A percentile compares a stretch with the other conserved stretches of the same genome.
Evolutionary conservation across 805 yeast genomes (phyloP).

Genomic region (Myxozyma sirexii): DNA sequence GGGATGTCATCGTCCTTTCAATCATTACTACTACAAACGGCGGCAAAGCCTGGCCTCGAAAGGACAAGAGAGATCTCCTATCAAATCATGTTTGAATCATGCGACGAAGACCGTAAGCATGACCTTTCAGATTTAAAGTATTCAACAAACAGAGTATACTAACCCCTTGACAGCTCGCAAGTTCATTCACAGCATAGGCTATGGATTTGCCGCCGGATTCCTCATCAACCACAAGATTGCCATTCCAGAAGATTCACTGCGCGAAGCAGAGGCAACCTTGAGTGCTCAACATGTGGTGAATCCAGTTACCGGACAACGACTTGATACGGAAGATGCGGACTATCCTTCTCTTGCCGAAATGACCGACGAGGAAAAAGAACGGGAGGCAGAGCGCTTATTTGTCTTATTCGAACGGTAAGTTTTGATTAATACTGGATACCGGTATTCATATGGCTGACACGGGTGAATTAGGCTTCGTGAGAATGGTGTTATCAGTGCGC

Average conservation of each 20-base stretch:
- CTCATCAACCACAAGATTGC: constrained; percentile 32
- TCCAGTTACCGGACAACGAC: constrained; percentile 40
- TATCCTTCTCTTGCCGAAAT: constrained; percentile 36
- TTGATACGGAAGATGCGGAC: constrained; percentile 11
- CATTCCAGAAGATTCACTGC: constrained; percentile 27
- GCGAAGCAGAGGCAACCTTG: not conserved
- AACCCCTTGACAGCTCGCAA: constrained; percentile 17
- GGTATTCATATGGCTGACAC: not conserved
- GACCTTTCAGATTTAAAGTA: not conserved
- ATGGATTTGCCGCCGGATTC: constrained; percentile 40
- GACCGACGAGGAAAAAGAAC: constrained; percentile 50
- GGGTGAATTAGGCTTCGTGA: constrained; percentile 29
- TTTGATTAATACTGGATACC: not conserved
- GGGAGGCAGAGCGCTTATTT: constrained; percentile 51
- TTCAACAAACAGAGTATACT: not conserved
- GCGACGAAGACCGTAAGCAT: constrained; percentile 31
- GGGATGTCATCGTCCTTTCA: constrained; percentile 33
- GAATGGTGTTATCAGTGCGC: constrained; percentile 45
- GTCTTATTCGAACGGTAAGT: constrained; percentile 45
- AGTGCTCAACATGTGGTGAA: constrained; percentile 15
- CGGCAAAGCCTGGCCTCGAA: constrained; percentile 30
- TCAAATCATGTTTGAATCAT: constrained; percentile 36
- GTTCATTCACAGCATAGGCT: constrained; percentile 38
- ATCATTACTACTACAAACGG: constrained; percentile 33
- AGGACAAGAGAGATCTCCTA: constrained; percentile 31